Evolutionary conservation across 208 protist species (phyloP).

Genomic region (Trypanosoma melophagium): DNA sequence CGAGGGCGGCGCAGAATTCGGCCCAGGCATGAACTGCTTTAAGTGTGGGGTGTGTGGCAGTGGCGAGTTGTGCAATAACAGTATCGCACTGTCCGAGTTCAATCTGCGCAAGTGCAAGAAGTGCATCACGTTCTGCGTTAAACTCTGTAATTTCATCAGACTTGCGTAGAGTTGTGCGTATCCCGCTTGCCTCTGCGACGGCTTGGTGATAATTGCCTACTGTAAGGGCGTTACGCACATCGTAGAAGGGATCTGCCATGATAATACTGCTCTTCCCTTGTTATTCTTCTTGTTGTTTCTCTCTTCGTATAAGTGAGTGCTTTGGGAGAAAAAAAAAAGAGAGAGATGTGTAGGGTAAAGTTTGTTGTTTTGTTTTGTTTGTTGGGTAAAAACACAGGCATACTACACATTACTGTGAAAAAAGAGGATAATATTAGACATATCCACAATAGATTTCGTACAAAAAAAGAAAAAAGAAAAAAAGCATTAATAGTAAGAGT

Average conservation of each 20-base stretch:
- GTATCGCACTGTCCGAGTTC: conserved; percentile 71
- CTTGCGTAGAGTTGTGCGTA: conserved; percentile 37
- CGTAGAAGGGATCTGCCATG: conserved; percentile 85
- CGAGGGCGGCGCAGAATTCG: conserved; percentile 38
- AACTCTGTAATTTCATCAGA: conserved; percentile 58
- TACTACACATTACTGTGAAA: neutral
- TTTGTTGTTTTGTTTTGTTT: neutral
- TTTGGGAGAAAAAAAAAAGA: too few relatives aligned
- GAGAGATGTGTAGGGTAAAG: too few relatives aligned
- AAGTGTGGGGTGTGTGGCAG: conserved; percentile 52
- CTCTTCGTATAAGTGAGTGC: too few relatives aligned
- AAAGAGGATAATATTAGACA: neutral
- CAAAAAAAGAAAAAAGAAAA: neutral
- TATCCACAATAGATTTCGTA: too few relatives aligned
- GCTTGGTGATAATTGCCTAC: conserved; percentile 86
- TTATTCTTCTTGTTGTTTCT: neutral
- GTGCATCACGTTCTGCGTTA: conserved; percentile 58
- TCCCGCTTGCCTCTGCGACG: conserved; percentile 64
- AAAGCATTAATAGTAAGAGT: neutral
- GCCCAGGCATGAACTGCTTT: conserved; percentile 55
- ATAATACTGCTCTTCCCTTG: neutral
- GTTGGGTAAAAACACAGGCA: neutral
- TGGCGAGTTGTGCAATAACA: conserved; percentile 59
- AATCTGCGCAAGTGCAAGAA: conserved; percentile 73
- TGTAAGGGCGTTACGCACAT: conserved; percentile 78